A percentile compares a stretch with the other conserved stretches of the same genome.
phyloP scores from a whole-genome alignment of 495 filamentous ascomycete species.

The Neurospora sp. region DNA sequence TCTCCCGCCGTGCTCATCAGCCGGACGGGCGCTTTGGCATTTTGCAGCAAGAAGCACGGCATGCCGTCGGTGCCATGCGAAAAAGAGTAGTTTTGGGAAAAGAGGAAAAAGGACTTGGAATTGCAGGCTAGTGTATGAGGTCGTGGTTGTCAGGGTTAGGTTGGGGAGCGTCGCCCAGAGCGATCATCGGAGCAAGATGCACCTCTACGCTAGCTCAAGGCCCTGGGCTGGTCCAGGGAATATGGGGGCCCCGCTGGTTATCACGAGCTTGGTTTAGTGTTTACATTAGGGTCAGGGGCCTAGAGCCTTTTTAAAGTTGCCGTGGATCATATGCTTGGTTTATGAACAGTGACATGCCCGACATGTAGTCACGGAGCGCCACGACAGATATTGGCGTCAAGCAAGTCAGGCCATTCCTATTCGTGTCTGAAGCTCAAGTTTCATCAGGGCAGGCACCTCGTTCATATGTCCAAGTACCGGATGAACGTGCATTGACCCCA shows the following conservation, averaged over 20 bases:
- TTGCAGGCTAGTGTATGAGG: not conserved
- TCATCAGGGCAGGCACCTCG: not conserved
- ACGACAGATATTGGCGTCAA: not conserved
- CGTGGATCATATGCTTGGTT: not conserved
- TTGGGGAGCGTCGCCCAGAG: not conserved
- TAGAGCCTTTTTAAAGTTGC: not conserved
- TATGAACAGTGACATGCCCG: not conserved
- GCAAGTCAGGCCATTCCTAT: not conserved
- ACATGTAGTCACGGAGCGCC: not conserved
- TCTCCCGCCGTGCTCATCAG: constrained; percentile 16
- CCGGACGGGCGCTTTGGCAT: constrained; percentile 32
- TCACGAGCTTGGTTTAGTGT: not conserved
- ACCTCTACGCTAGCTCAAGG: not conserved
- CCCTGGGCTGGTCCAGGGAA: not conserved
- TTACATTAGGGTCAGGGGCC: not conserved
- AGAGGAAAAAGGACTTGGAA: not conserved
- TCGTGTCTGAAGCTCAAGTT: not conserved
- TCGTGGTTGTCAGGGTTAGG: not conserved
- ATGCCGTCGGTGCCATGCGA: constrained; percentile 40
- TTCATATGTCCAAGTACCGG: not conserved
- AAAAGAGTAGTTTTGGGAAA: not conserved
- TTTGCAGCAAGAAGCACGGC: constrained; percentile 33
- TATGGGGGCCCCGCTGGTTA: not conserved
- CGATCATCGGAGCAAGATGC: not conserved
- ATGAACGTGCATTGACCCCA: not conserved